phyloP scores from a whole-genome alignment of 805 yeast genomes.

The Tetrapisispora namnaoensis region DNA sequence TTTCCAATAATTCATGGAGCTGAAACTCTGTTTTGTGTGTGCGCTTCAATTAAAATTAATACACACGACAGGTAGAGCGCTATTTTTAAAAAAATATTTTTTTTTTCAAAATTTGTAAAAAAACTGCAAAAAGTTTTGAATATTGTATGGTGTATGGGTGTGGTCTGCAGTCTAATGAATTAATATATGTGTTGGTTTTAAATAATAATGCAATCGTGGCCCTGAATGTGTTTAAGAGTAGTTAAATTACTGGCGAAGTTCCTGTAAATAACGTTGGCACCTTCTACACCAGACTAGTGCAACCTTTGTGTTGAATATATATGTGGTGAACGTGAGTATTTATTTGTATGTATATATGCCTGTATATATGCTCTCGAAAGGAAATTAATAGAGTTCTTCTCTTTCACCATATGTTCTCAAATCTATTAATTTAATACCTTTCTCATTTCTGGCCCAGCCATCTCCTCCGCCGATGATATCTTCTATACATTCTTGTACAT shows the following conservation, averaged over 20 bases:
- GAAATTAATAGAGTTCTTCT: background rate
- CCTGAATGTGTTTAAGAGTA: too few relatives aligned
- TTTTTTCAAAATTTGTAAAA: background rate
- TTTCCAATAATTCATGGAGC: too few relatives aligned
- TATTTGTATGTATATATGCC: background rate
- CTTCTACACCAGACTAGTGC: too few relatives aligned
- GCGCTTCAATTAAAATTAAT: background rate
- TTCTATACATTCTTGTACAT: slow-evolving; percentile 62
- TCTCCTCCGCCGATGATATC: slow-evolving; percentile 67
- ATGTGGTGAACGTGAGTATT: too few relatives aligned
- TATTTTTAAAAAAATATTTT: too few relatives aligned
- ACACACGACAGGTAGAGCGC: too few relatives aligned
- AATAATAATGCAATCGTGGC: too few relatives aligned
- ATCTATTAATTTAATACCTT: slow-evolving; percentile 28
- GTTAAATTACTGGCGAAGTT: too few relatives aligned
- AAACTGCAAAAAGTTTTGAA: background rate
- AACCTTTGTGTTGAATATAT: too few relatives aligned
- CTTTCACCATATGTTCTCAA: slow-evolving; percentile 3
- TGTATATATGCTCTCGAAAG: background rate
- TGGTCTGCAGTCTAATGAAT: too few relatives aligned
- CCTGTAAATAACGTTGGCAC: too few relatives aligned
- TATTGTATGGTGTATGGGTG: background rate
- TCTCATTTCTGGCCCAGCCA: slow-evolving; percentile 46
- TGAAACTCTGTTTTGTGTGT: background rate
- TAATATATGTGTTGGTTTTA: too few relatives aligned